Evolutionary conservation across 805 yeast genomes (phyloP), one percentile per base, ranked within the genome.

Genomic region (Peterozyma xylosa): DNA sequence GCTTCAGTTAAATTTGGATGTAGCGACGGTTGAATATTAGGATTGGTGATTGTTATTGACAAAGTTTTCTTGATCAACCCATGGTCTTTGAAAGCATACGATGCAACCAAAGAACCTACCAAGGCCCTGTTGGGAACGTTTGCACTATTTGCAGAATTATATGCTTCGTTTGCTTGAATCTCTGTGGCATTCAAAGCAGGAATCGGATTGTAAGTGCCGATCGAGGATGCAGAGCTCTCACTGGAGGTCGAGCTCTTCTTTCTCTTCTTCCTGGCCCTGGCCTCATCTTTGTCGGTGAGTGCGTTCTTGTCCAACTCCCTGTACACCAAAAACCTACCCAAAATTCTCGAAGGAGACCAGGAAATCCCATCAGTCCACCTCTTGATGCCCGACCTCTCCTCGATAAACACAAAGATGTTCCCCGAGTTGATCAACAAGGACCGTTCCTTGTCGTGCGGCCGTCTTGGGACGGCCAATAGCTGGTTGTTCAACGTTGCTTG

Each of bases 281-380:
- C 29, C 34, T 40, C 41, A 39, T 3, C 48, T 49, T n/a, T 17
- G 39, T 35, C 72, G 32, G 58, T 56, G 11, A 67, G 51, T 1
- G 75, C 69, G 49, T 53, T 53, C 35, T 66, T 64, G 48, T 74
- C 76, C 33, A 78, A 59, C 57, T 89, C 95, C 27, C 95, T 74
- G 60, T 90, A 90, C 10, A 90, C 81, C 32, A 90, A 66, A 53
- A 90, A 90, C 46, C 93, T 71, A 5, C 96, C 96, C 27, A 88
- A 70, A 35, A 90, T 88, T 40, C 97, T 70, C 2, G 95, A 83
- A 0, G 97, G 96, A 2, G 90, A 80, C 98, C 98, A 90, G 11
- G 90, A 70, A 11, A 86, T 76, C n/a, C 96, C 96, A 56, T 90
- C 98, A 1, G 98, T 90, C 98, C 98, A 90, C 47, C 98, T 71